Conservation (phyloP, 2,329 filamentous ascomycete genomes). For the Epichloe bromicola region DNA sequence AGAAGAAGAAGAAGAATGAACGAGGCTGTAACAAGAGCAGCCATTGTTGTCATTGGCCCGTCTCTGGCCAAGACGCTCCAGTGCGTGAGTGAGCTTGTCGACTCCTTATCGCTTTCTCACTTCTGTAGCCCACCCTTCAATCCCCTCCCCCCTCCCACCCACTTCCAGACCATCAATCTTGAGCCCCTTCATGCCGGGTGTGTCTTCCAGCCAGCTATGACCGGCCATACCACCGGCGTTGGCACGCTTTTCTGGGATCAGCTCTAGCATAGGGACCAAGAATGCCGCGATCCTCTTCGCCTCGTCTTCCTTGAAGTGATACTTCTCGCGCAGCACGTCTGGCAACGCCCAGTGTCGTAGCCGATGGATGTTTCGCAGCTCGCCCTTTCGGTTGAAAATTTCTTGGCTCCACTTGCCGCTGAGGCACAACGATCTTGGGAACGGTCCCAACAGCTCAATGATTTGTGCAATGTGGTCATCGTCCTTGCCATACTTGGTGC, state of each 20-base stretch:
- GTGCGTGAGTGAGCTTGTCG: conserved; percentile 7
- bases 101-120: conserved; percentile 60
- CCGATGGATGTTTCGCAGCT: conserved; percentile 92
- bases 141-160: conserved; percentile 71
- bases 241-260: conserved; percentile 75
- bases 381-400: conserved; percentile 96
- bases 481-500: conserved; percentile 98
- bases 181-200: conserved; percentile 75
- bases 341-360: conserved; percentile 90
- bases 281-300: conserved; percentile 68
- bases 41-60: not conserved
- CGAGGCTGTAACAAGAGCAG: not conserved
- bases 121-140: conserved; percentile 86
- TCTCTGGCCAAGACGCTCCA: not conserved
- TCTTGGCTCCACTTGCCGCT: conserved; percentile 96
- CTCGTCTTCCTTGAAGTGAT: conserved; percentile 81
- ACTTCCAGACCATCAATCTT: conserved; percentile 61
- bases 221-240: conserved; percentile 94
- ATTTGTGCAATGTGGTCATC: conserved; percentile 99
- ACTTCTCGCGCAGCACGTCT: conserved; percentile 90
- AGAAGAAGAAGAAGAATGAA: not conserved
- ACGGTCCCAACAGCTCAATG: conserved; percentile 87
- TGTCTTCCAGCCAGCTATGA: conserved; percentile 70
- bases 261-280: conserved; percentile 78
- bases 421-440: conserved; percentile 83